Evolutionary conservation across 2,329 filamentous ascomycete species (phyloP).

Genomic region (Aureobasidium sp.): DNA sequence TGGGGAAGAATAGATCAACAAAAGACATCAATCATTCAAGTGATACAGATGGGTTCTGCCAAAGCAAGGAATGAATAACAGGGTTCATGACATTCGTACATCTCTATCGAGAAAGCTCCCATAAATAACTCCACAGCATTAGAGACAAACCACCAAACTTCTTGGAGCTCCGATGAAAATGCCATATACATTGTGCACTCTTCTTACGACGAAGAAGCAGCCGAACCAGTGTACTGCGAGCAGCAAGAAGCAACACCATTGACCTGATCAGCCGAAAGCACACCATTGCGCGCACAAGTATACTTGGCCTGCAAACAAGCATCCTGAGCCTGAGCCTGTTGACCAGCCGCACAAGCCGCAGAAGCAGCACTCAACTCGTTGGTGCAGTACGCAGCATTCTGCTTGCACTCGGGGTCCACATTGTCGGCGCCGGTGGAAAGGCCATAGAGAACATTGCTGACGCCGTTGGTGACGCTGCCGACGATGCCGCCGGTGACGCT

Average conservation of each 20-base stretch:
- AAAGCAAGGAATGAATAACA: too few species aligned
- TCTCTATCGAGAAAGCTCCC: too few species aligned
- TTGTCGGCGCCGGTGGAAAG: background rate
- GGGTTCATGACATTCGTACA: too few species aligned
- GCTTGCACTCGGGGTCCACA: background rate
- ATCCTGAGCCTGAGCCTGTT: constrained; percentile 5
- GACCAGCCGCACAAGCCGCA: constrained; percentile 1
- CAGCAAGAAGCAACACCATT: background rate
- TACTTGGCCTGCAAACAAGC: constrained; percentile 12
- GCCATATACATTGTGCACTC: too few species aligned
- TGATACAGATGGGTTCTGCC: too few species aligned
- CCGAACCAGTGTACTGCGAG: background rate
- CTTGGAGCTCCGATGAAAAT: too few species aligned
- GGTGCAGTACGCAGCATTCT: constrained; percentile 7
- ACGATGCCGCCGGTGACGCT: constrained; percentile 7
- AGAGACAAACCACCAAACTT: too few species aligned
- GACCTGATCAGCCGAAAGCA: background rate
- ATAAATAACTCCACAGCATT: too few species aligned
- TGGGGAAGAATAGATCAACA: too few species aligned
- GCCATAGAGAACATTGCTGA: background rate
- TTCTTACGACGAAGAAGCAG: background rate
- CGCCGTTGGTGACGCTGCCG: background rate
- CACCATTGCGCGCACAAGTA: background rate
- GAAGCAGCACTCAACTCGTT: constrained; percentile 2
- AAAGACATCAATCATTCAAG: too few species aligned